Percentiles rank a stretch among this genome's conserved stretches.
Evolutionary conservation across 805 yeast species (phyloP).

Genomic region (Schwanniomyces yamadae): DNA sequence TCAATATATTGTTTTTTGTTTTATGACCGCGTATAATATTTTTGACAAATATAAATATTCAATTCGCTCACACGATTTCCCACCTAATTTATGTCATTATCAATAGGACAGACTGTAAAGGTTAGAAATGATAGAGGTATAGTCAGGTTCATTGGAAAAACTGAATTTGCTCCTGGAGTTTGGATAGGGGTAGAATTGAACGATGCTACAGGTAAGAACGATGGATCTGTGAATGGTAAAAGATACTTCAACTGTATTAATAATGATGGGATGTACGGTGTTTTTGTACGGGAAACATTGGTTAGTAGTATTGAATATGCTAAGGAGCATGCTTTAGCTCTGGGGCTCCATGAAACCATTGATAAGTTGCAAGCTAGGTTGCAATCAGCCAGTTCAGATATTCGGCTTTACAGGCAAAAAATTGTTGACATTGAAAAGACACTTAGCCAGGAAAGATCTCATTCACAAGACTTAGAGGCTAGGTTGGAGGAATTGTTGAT

Average conservation of each 20-base stretch:
- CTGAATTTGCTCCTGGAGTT: constrained; percentile 57
- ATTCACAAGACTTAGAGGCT: constrained; percentile 15
- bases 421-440: constrained; percentile 14
- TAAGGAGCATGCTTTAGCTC: background rate
- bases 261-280: constrained; percentile 36
- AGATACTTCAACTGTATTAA: constrained; percentile 41
- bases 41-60: too few relatives aligned
- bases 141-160: constrained; percentile 51
- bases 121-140: constrained; percentile 43
- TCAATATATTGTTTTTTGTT: background rate
- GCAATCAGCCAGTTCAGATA: constrained; percentile 26
- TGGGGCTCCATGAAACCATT: constrained; percentile 14
- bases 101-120: constrained; percentile 30
- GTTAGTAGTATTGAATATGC: constrained; percentile 8
- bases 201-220: constrained; percentile 43
- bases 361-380: constrained; percentile 48
- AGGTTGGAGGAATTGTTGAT: constrained; percentile 31
- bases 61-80: too few relatives aligned
- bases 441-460: constrained; percentile 1
- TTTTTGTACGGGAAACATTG: constrained; percentile 47
- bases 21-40: constrained; percentile 1
- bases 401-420: constrained; percentile 17
- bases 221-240: constrained; percentile 47
- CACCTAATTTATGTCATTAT: constrained; percentile 2
- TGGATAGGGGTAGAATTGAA: constrained; percentile 54